These are phyloP conservation scores for Aspergillus floridensis DNA, from an alignment of 2,329 filamentous ascomycete species.

Conservation along the genomic window DNA sequence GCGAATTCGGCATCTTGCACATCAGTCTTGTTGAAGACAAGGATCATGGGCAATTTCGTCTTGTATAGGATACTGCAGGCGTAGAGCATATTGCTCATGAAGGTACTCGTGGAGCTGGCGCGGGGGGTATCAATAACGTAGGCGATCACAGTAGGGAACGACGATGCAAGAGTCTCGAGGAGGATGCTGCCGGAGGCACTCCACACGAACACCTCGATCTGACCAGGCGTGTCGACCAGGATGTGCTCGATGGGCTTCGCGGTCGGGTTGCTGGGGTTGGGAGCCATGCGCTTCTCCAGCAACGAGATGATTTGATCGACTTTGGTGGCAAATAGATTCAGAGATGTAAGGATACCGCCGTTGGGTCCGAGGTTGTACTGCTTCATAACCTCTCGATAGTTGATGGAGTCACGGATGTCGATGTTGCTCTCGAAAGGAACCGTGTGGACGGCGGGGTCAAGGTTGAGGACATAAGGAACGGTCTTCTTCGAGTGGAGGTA, in stretches of 20 bases:
- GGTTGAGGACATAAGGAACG: conserved; percentile 92
- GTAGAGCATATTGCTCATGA: conserved; percentile 99
- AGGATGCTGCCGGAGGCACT: conserved; percentile 92
- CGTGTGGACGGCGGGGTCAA: conserved; percentile 89
- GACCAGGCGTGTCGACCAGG: conserved; percentile 89
- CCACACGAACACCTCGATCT: conserved; percentile 99
- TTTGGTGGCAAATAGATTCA: conserved; percentile 97
- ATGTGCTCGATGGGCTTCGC: conserved; percentile 72
- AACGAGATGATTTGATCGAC: conserved; percentile 90
- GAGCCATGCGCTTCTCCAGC: conserved; percentile 80
- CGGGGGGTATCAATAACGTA: conserved; percentile 97
- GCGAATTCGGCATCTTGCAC: conserved; percentile 88
- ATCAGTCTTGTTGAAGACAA: conserved; percentile 99
- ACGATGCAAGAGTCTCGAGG: conserved; percentile 85
- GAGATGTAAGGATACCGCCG: conserved; percentile 89
- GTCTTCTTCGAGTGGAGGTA: conserved; percentile 78
- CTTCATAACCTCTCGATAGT: conserved; percentile 99
- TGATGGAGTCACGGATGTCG: conserved; percentile 96
- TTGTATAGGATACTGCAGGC: conserved; percentile 98
- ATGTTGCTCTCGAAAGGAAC: conserved; percentile 97
- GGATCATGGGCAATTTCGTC: conserved; percentile 95
- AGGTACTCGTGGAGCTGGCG: conserved; percentile 88
- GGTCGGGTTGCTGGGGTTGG: conserved; percentile 47
- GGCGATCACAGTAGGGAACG: conserved; percentile 93
- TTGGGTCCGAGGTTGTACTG: conserved; percentile 98